phyloP scores from a whole-genome alignment of 2,329 filamentous ascomycete species.

The Aspergillus phoenicis region DNA sequence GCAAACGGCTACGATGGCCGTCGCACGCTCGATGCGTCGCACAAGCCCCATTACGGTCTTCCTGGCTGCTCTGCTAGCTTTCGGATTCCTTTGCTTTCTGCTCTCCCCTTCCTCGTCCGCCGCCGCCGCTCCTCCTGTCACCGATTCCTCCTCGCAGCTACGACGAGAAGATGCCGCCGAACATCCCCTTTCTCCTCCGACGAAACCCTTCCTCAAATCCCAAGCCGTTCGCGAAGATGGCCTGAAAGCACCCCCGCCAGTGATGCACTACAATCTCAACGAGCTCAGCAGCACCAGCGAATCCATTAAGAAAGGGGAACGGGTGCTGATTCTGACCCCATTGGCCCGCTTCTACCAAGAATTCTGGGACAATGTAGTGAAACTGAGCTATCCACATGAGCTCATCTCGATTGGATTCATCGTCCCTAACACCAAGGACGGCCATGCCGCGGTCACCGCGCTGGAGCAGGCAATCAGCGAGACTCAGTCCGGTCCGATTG shows the following conservation, averaged over 20 bases:
- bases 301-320: constrained; percentile 78
- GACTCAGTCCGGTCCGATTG: constrained; percentile 80
- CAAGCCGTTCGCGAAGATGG: constrained; percentile 52
- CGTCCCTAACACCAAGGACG: constrained; percentile 88
- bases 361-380: constrained; percentile 93
- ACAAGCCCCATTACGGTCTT: constrained; percentile 75
- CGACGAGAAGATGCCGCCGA: constrained; percentile 62
- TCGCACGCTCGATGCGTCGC: constrained; percentile 71
- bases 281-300: constrained; percentile 81
- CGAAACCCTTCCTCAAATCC: constrained; percentile 71
- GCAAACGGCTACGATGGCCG: constrained; percentile 53
- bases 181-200: constrained; percentile 72
- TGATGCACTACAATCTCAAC: constrained; percentile 92
- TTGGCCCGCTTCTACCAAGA: constrained; percentile 89
- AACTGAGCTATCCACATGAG: constrained; percentile 85
- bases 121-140: constrained; percentile 52
- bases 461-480: constrained; percentile 83
- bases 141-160: constrained; percentile 51
- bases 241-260: constrained; percentile 70
- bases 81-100: constrained; percentile 65
- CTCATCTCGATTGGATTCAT: constrained; percentile 96
- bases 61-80: constrained; percentile 70
- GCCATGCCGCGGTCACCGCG: constrained; percentile 79
- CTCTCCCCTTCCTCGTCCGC: constrained; percentile 52
- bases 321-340: constrained; percentile 87